These are phyloP conservation scores for Leccinum longicurvipes DNA, from an alignment of 768 basidiomycete genomes.

Conservation along the genomic window DNA sequence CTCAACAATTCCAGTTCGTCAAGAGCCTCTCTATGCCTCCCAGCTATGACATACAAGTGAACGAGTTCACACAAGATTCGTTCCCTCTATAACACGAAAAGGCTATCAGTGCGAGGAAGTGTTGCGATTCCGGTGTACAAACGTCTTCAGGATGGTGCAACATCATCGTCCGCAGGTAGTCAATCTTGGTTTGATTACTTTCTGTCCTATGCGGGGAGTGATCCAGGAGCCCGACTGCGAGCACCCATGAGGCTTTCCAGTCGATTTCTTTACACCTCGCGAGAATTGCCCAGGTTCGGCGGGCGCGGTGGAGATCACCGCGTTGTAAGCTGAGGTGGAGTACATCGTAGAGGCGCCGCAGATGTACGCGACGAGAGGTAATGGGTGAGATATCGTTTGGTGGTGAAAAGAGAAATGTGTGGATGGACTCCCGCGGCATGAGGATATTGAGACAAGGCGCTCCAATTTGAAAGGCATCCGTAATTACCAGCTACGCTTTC, in stretches of 20 bases:
- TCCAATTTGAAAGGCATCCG: not conserved
- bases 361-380: slow-evolving; percentile 64
- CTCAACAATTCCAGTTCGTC: slow-evolving; percentile 84
- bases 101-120: slow-evolving; percentile 11
- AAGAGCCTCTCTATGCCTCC: slow-evolving; percentile 64
- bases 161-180: slow-evolving; percentile 71
- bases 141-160: slow-evolving; percentile 66
- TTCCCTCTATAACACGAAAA: slow-evolving; percentile 52
- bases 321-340: slow-evolving; percentile 69
- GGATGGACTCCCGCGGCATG: too few relatives aligned
- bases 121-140: slow-evolving; percentile 23
- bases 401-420: slow-evolving; percentile 61
- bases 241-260: slow-evolving; percentile 72
- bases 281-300: slow-evolving; percentile 70
- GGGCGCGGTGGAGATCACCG: slow-evolving; percentile 60
- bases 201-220: slow-evolving; percentile 29
- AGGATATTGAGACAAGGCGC: too few relatives aligned
- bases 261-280: slow-evolving; percentile 73
- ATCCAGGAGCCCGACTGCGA: slow-evolving; percentile 56
- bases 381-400: slow-evolving; percentile 46
- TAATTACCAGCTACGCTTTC: not conserved
- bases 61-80: slow-evolving; percentile 72
- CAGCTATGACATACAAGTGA: slow-evolving; percentile 57
- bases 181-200: slow-evolving; percentile 38
- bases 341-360: slow-evolving; percentile 72